Evolutionary conservation across 2,329 filamentous ascomycete species (phyloP), one percentile per base, ranked within the genome.

Genomic region (Epichloe amarillans): DNA sequence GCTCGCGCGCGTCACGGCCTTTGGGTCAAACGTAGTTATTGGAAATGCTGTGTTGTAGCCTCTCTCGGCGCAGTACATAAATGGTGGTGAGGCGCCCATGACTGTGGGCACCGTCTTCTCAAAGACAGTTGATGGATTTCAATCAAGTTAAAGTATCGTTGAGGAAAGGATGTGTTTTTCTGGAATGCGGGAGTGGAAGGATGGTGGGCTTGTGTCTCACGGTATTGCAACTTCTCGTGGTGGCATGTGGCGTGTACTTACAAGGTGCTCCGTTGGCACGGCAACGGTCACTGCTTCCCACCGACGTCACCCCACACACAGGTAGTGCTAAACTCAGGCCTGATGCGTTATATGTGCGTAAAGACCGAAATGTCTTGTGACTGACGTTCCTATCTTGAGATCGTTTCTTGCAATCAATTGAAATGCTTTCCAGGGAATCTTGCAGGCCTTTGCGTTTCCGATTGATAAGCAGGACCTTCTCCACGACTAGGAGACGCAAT

Each of bases 1-100:
- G 68, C 86, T 91, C 55, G 87, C 85, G 62, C 88, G 78, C 21
- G 88, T 90, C 46, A 89, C 77, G 53, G 86, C 85, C 66, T 90
- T 94, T 46, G 91, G 90, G 61, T 96, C 89, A 67, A 94, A 95
- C n/a, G 64, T 70, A 61, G 61, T 71, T 65, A 66, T 69, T 63
- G 70, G 76, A 55, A 76, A 76, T 58, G 75, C 75, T 46, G 72
- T 69, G 62, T 80, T 74, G 59, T 73, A 62, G 60, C 58, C 67
- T 64, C 55, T 76, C 66, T 64, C 72, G 60, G 68, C 60, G 54
- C 82, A 77, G 69, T 93, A 93, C 66, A 91, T 75, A 71, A 84
- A 93, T 50, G 87, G 87, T 67, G 66, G 68, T 39, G 64, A 53
- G 51, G 57, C 55, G 47, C 60, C 65, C 66, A 60, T 60, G 5